Conservation (phyloP, 257 asterid species). For the Orobanche coerulescens region DNA sequence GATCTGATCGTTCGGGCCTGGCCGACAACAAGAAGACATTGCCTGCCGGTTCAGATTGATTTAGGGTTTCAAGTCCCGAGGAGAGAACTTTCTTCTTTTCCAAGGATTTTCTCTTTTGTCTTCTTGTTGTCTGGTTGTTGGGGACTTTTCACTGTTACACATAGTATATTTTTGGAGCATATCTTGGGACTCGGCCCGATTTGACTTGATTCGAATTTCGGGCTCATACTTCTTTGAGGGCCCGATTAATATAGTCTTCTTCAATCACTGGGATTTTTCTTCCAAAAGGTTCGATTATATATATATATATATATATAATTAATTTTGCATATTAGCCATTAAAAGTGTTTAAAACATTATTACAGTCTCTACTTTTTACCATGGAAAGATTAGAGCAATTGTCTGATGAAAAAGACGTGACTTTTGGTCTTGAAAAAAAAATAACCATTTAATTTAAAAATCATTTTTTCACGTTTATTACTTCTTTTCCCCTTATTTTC, state of each 20-base stretch:
- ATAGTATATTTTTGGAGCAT: constrained; percentile 18
- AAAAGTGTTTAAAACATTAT: too few species aligned
- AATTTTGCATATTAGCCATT: too few species aligned
- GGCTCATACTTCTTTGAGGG: neutral
- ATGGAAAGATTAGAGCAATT: too few species aligned
- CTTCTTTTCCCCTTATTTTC: constrained; percentile 12
- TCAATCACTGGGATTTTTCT: constrained; percentile 2
- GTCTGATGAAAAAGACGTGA: too few species aligned
- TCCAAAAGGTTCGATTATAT: constrained; percentile 22
- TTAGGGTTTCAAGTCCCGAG: constrained; percentile 52
- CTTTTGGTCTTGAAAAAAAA: too few species aligned
- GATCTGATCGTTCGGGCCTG: constrained; percentile 36
- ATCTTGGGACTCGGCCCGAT: constrained; percentile 21
- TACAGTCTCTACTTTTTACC: neutral
- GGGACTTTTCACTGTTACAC: constrained; percentile 3
- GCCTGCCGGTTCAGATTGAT: constrained; percentile 23
- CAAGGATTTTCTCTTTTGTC: constrained; percentile 10
- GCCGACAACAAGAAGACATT: constrained; percentile 26
- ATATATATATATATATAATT: too few species aligned
- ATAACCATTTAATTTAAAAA: neutral
- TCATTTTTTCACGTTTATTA: constrained; percentile 22
- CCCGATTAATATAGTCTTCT: constrained; percentile 1
- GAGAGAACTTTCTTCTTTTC: constrained; percentile 15
- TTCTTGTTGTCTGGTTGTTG: constrained; percentile 23
- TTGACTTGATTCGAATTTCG: neutral